Percentiles rank a stretch among this genome's conserved stretches.
Conservation (phyloP, 2,329 filamentous ascomycete species). For the Purpureocillium lavendulum region DNA sequence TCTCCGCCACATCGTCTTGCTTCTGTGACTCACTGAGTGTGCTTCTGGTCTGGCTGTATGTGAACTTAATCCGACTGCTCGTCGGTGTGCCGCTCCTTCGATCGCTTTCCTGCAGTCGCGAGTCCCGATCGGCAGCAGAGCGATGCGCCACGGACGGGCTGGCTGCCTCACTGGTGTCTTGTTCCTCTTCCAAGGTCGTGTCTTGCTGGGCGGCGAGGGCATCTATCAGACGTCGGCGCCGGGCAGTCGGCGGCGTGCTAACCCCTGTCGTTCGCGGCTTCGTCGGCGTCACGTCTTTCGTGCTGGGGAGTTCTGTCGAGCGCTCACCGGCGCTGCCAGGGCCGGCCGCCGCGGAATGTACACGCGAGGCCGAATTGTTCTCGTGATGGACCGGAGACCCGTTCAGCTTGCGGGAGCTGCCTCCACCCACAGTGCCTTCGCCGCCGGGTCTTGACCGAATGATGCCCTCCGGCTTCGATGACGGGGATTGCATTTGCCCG, state of each 20-base stretch:
- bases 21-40: slow-evolving; percentile 18
- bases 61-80: slow-evolving; percentile 23
- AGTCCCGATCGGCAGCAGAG: slow-evolving; percentile 5
- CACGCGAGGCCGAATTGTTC: too few species aligned
- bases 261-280: neutral
- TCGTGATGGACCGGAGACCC: too few species aligned
- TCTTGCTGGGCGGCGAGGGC: slow-evolving; percentile 7
- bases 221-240: slow-evolving; percentile 9
- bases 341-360: too few species aligned
- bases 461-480: too few species aligned
- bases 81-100: slow-evolving; percentile 16
- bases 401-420: too few species aligned
- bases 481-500: too few species aligned
- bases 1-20: slow-evolving; percentile 12
- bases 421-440: too few species aligned
- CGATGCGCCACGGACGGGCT: neutral
- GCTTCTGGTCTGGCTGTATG: slow-evolving; percentile 25
- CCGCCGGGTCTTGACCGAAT: too few species aligned
- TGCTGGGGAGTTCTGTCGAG: too few species aligned
- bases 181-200: neutral
- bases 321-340: too few species aligned
- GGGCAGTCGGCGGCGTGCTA: neutral
- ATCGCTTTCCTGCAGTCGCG: slow-evolving; percentile 14
- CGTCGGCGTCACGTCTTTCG: neutral
- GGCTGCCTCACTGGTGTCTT: neutral